Percentiles rank a stretch among this genome's conserved stretches.
Evolutionary conservation across 2,329 filamentous ascomycete species (phyloP).

Genomic region (Fusarium dlaminii): DNA sequence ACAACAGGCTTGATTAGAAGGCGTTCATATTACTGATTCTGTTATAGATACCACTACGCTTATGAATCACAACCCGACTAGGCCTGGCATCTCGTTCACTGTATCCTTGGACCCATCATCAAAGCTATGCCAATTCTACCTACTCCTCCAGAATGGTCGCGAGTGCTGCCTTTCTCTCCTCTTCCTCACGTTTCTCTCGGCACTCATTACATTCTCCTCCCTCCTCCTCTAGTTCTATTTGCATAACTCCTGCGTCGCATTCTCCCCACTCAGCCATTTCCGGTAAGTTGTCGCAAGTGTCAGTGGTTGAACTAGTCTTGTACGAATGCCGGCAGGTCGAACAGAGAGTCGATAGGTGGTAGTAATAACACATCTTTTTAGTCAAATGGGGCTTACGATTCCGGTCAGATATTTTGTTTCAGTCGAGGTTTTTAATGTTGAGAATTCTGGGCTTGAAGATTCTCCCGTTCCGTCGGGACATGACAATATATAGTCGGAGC

Average conservation of each 20-base stretch:
- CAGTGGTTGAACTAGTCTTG: background rate
- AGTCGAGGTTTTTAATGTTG: background rate
- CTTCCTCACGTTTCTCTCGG: background rate
- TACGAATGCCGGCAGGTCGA: background rate
- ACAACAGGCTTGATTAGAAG: fast-evolving
- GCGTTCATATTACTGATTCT: fast-evolving
- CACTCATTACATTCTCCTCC: background rate
- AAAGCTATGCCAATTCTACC: background rate
- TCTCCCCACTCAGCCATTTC: background rate
- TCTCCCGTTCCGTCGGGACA: fast-evolving
- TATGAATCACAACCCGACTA: fast-evolving
- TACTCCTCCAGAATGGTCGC: background rate
- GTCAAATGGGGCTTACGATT: fast-evolving
- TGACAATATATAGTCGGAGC: background rate
- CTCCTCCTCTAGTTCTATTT: background rate
- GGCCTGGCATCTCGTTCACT: fast-evolving
- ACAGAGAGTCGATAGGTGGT: background rate
- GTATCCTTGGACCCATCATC: fast-evolving
- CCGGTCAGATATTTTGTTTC: fast-evolving
- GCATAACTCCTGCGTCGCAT: background rate
- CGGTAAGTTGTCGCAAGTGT: background rate
- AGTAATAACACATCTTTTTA: background rate
- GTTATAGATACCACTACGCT: fast-evolving
- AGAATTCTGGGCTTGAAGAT: fast-evolving
- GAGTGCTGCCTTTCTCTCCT: background rate